Conservation (phyloP, 2,329 filamentous ascomycete species). For the Colletotrichum theobromicola region DNA sequence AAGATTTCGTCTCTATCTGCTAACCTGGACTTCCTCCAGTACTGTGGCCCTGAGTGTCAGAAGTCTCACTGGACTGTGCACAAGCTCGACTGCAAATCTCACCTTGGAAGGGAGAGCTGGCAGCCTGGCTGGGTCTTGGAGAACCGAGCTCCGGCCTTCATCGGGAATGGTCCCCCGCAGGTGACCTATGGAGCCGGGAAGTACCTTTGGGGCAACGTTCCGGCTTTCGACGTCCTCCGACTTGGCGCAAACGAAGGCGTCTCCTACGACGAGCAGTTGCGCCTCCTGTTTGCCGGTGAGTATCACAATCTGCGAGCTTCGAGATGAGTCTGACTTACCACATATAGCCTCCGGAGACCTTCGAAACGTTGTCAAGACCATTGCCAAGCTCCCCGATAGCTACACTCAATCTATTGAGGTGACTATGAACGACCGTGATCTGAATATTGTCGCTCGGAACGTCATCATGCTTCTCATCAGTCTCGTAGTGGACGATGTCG, state of each 20-base stretch:
- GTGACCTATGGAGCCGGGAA: background rate
- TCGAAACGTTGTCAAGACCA: constrained; percentile 46
- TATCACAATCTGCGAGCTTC: background rate
- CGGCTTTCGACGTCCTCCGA: background rate
- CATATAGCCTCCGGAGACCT: constrained; percentile 46
- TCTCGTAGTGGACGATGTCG: background rate
- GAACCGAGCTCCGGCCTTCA: constrained; percentile 28
- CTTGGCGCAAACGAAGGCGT: background rate
- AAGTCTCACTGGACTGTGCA: constrained; percentile 32
- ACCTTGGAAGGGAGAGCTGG: constrained; percentile 31
- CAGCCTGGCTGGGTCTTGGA: constrained; percentile 32
- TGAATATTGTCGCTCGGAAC: constrained; percentile 43
- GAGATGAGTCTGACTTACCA: no score
- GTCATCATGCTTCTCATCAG: constrained; percentile 40
- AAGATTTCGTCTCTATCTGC: background rate
- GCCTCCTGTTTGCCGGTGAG: constrained; percentile 12
- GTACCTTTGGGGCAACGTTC: constrained; percentile 20
- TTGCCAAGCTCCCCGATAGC: constrained; percentile 33
- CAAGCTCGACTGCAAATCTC: constrained; percentile 33
- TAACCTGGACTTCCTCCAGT: no score
- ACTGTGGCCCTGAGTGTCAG: constrained; percentile 35
- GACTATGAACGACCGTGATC: constrained; percentile 44
- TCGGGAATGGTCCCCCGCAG: background rate
- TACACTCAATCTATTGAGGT: constrained; percentile 30
- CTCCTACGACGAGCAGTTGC: background rate